Evolutionary conservation across 805 yeast genomes (phyloP).

Genomic region (Kodamaea kakaduensis): DNA sequence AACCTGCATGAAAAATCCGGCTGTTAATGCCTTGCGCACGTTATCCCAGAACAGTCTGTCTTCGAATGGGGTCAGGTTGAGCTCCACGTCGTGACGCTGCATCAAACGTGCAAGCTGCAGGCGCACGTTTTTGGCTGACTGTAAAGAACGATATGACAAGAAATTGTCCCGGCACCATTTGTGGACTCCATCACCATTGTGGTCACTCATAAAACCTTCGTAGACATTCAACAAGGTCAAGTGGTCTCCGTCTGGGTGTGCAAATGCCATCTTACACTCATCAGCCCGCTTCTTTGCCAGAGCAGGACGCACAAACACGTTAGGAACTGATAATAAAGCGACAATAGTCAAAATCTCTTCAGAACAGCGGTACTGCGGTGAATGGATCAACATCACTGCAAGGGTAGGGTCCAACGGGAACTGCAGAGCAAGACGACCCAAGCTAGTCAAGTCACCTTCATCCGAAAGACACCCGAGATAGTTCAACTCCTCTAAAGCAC

Average conservation of each 20-base stretch:
- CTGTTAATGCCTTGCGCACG: slow-evolving; percentile 77
- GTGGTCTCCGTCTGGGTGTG: slow-evolving; percentile 95
- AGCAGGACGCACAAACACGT: slow-evolving; percentile 90
- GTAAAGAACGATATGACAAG: slow-evolving; percentile 76
- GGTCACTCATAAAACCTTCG: slow-evolving; percentile 75
- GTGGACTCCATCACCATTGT: slow-evolving; percentile 56
- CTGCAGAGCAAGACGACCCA: slow-evolving; percentile 86
- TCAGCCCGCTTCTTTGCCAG: slow-evolving; percentile 86
- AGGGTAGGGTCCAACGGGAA: slow-evolving; percentile 96
- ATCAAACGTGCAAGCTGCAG: slow-evolving; percentile 77
- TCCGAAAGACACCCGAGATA: slow-evolving; percentile 87
- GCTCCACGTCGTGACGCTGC: slow-evolving; percentile 73
- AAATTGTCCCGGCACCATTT: slow-evolving; percentile 93
- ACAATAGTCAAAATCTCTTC: slow-evolving; percentile 85
- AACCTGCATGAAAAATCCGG: slow-evolving; percentile 98
- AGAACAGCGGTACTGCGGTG: slow-evolving; percentile 82
- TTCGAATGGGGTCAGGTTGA: slow-evolving; percentile 61
- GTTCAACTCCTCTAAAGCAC: slow-evolving; percentile 93
- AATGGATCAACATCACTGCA: slow-evolving; percentile 87
- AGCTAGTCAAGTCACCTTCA: slow-evolving; percentile 82
- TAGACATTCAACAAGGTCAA: slow-evolving; percentile 84
- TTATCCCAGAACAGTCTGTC: slow-evolving; percentile 64
- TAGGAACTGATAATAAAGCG: slow-evolving; percentile 88
- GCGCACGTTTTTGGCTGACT: slow-evolving; percentile 84
- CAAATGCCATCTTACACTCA: slow-evolving; percentile 80